Conservation (phyloP, 208 protist species). For the Crithidia mellificae region DNA sequence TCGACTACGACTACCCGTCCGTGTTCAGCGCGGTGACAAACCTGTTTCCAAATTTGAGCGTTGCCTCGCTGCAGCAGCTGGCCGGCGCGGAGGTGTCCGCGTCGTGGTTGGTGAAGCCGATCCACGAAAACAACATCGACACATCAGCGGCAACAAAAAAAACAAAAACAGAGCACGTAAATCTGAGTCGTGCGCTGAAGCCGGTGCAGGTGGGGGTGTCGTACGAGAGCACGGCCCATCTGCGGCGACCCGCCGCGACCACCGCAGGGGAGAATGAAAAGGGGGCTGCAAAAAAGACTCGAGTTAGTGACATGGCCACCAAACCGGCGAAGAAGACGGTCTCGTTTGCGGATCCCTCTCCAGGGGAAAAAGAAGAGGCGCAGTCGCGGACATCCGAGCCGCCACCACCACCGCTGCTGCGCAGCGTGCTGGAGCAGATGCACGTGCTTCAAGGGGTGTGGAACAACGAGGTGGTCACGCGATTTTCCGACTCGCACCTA, state of each 20-base stretch:
- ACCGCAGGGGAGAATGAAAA: not conserved
- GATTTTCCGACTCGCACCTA: slow-evolving; percentile 10
- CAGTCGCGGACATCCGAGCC: too few species aligned
- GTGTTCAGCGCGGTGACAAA: slow-evolving; percentile 48
- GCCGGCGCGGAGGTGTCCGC: slow-evolving; percentile 47
- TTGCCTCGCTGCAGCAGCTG: slow-evolving; percentile 50
- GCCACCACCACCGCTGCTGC: slow-evolving; percentile 20
- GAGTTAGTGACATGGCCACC: too few species aligned
- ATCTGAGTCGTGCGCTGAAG: not conserved
- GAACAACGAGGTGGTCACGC: slow-evolving; percentile 35
- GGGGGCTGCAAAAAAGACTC: not conserved
- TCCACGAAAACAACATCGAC: slow-evolving; percentile 5
- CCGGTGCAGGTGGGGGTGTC: slow-evolving; percentile 29
- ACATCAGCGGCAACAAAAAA: not conserved
- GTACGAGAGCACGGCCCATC: slow-evolving; percentile 14
- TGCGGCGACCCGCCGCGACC: not conserved
- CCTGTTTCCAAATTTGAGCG: slow-evolving; percentile 67
- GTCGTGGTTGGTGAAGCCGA: slow-evolving; percentile 13
- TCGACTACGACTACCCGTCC: slow-evolving; percentile 41
- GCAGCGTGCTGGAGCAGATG: slow-evolving; percentile 39
- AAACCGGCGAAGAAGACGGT: not conserved
- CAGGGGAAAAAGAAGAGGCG: not conserved
- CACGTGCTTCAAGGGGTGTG: slow-evolving; percentile 42
- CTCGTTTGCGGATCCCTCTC: not conserved
- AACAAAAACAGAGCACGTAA: too few species aligned